Base-by-base conservation (phyloP, 805 yeast species). In the Pichia pseudocactophila region DNA sequence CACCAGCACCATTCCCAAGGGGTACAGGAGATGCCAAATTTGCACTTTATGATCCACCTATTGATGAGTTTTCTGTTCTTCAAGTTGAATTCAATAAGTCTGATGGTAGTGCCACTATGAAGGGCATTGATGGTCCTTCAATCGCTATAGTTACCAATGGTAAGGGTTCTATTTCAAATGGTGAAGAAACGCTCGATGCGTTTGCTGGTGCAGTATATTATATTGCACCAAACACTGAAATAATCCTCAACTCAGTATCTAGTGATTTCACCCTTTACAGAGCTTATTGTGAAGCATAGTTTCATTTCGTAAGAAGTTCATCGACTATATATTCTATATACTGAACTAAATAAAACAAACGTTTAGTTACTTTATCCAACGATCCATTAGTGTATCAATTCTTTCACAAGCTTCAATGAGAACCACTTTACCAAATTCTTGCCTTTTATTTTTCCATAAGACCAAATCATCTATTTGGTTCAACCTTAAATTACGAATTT, bases 41-140 rank as follows among this genome's bases (percentile, higher is more conserved):
- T 16, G 71, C 71, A 31, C 67, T 89, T 51, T 92, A 80, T 65
- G 83, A 92, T 61, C 99, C 99, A 28, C 99, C 99, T 45, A 92
- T 92, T 58, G 95, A 80, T 48, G 99, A 92, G 69, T 92, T 92
- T 57, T 73, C 96, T 5, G 97, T 92, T n/a, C 71, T 92, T 56
- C 88, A 85, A 65, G 81, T 90, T 35, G 74, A 76, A 36, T 80
- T 82, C 56, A 68, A 70, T 40, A 59, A 65, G 33, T 22, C 25
- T 22, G 74, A 71, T 35, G 69, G 76, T 52, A 61, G 57, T 15
- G 83, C 84, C 60, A 56, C 59, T 30, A 73, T 80, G 53, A 74
- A 77, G 41, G 78, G 69, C 6, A 67, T 92, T 36, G 66, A 76
- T 35, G 97, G 97, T 39, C 97, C 98, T 51, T 84, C 95, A 38